These are phyloP conservation scores for Talaromyces piceae DNA, from an alignment of 2,329 filamentous ascomycete species.

Conservation along the genomic window DNA sequence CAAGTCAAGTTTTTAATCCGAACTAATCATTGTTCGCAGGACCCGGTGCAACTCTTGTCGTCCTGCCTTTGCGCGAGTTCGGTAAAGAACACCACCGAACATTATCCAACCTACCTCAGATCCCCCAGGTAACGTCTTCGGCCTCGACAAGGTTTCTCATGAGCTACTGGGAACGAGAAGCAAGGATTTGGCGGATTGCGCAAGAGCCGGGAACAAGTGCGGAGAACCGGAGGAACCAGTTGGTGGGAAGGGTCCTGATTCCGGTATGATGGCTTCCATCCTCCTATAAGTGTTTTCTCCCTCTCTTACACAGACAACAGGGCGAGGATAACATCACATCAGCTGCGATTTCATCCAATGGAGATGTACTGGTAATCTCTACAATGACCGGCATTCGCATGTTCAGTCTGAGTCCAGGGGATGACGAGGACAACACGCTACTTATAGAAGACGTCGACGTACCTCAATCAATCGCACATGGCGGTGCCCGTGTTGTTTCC, in stretches of 20 bases:
- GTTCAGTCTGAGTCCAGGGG: constrained; percentile 56
- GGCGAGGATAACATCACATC: constrained; percentile 80
- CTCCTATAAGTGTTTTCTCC: constrained; percentile 30
- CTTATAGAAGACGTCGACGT: constrained; percentile 64
- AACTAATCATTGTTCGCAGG: constrained; percentile 44
- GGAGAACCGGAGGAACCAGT: constrained; percentile 30
- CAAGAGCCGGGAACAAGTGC: constrained; percentile 42
- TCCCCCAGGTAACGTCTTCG: constrained; percentile 65
- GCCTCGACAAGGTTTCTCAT: constrained; percentile 66
- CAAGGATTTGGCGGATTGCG: constrained; percentile 69
- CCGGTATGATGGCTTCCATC: constrained; percentile 29
- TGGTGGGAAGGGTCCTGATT: constrained; percentile 60
- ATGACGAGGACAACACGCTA: constrained; percentile 51
- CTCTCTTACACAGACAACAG: constrained; percentile 18
- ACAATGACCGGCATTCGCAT: constrained; percentile 69
- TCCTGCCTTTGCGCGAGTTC: constrained; percentile 71
- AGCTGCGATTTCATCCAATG: constrained; percentile 62
- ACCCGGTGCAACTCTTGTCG: constrained; percentile 74
- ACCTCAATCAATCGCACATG: constrained; percentile 47
- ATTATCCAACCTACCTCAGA: constrained; percentile 77
- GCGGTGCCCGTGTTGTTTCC: constrained; percentile 60
- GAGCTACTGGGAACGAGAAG: constrained; percentile 86
- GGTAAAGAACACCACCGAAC: constrained; percentile 73
- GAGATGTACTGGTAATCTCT: constrained; percentile 66
- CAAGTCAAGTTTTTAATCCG: constrained; percentile 6